Evolutionary conservation across 2,329 filamentous ascomycete species (phyloP).

Genomic region (Penicillium griseofulvum): DNA sequence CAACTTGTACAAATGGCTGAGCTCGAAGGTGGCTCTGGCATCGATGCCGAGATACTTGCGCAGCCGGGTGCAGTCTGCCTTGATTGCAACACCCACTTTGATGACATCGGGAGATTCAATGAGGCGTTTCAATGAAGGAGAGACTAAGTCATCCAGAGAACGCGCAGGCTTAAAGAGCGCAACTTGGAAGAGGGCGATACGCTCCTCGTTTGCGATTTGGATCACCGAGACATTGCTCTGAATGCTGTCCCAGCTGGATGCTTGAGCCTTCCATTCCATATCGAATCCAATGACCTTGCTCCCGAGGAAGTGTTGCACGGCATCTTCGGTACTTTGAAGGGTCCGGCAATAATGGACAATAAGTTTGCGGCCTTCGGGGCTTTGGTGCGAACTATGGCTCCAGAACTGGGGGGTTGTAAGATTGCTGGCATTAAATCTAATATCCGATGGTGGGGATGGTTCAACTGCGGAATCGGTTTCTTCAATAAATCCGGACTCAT

Average conservation of each 20-base stretch:
- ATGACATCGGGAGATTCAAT: slow-evolving; percentile 68
- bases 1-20: slow-evolving; percentile 77
- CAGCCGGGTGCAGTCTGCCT: slow-evolving; percentile 67
- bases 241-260: slow-evolving; percentile 48
- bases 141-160: slow-evolving; percentile 56
- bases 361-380: slow-evolving; percentile 52
- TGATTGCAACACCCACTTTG: slow-evolving; percentile 76
- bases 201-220: slow-evolving; percentile 74
- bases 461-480: not conserved
- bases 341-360: slow-evolving; percentile 76
- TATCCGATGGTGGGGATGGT: not conserved
- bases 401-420: slow-evolving; percentile 25
- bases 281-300: slow-evolving; percentile 81
- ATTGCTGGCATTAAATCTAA: not conserved
- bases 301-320: slow-evolving; percentile 63
- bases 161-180: slow-evolving; percentile 56
- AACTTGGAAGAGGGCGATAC: slow-evolving; percentile 78
- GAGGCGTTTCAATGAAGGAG: slow-evolving; percentile 67
- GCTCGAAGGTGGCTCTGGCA: slow-evolving; percentile 68
- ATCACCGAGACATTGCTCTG: slow-evolving; percentile 76
- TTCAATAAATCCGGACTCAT: not conserved
- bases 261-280: slow-evolving; percentile 72
- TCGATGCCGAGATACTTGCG: slow-evolving; percentile 64
- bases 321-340: slow-evolving; percentile 63
- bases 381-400: slow-evolving; percentile 46